Evolutionary conservation across 1,284 basidiomycete genomes (phyloP).

Genomic region (Fomitiporia mediterranea): DNA sequence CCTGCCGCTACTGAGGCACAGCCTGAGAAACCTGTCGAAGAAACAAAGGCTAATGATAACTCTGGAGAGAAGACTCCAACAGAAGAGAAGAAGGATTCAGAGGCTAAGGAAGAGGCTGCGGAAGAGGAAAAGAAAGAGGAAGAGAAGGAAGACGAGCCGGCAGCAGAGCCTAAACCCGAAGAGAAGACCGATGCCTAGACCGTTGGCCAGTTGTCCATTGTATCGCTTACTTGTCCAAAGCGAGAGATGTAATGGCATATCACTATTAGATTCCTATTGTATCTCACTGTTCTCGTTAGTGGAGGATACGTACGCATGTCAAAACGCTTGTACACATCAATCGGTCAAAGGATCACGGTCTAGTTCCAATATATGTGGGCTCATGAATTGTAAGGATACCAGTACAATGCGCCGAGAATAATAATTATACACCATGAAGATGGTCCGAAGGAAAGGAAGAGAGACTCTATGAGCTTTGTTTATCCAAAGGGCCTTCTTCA

Average conservation of each 20-base stretch:
- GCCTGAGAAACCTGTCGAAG: constrained; percentile 26
- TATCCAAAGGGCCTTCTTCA: constrained; percentile 37
- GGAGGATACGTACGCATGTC: constrained; percentile 5
- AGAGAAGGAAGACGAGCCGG: constrained; percentile 28
- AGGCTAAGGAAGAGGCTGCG: constrained; percentile 30
- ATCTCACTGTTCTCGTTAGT: constrained; percentile 6
- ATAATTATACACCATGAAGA: not conserved
- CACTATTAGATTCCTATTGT: constrained; percentile 11
- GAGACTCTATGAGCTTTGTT: not conserved
- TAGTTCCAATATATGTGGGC: not conserved
- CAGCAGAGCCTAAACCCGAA: constrained; percentile 29
- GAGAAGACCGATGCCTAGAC: constrained; percentile 13
- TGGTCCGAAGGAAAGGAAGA: not conserved
- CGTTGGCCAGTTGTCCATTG: not conserved
- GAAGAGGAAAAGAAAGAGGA: constrained; percentile 28
- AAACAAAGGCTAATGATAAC: constrained; percentile 23
- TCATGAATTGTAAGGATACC: not conserved
- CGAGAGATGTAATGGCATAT: not conserved
- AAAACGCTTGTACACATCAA: not conserved
- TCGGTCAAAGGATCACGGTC: not conserved
- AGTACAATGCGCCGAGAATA: not conserved
- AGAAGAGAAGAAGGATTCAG: constrained; percentile 31
- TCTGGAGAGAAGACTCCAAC: too few relatives aligned
- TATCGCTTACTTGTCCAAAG: not conserved
- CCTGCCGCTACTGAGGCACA: constrained; percentile 27